Base-by-base conservation (phyloP, 495 filamentous ascomycete genomes). In the Darksidea phi region DNA sequence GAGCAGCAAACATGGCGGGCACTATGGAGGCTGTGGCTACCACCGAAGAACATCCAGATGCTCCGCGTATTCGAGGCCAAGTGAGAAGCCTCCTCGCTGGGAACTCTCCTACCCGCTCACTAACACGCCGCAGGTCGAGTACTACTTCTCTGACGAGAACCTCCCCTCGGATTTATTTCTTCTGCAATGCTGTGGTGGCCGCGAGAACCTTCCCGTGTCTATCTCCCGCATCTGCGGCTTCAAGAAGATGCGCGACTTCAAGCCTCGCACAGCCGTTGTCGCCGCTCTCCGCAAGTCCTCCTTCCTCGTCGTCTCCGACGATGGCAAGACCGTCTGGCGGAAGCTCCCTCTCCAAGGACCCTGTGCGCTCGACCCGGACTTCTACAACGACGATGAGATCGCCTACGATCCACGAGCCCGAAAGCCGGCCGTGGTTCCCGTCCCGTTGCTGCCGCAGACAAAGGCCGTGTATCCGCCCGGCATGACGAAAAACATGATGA, bases 91-190 rank as follows among this genome's bases (percentile, higher is more conserved):
- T 32, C 4, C 28, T 32, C 28, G 28, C 28, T 32, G 10, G 28
- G n/a, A n/a, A n/a, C n/a, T n/a, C n/a, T n/a, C n/a, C n/a, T n/a
- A n/a, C n/a, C n/a, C n/a, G n/a, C n/a, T n/a, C n/a, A n/a, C n/a
- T n/a, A n/a, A n/a, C n/a, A n/a, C n/a, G 28, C 28, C 10, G 28
- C 28, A 76, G 61, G 72, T 76, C 37, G 74, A 77, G 42, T 75
- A 50, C 69, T 77, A 77, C 62, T 77, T 77, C 69, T 73, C 72
- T 41, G 74, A 76, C 46, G 72, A 75, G 49, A 77, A 76, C 52
- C 71, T 77, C 17, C 63, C 61, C 23, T 64, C 41, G 2, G 73
- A 75, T 57, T 43, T 51, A 8, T 59, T 73, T 54, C 57, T 77
- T 10, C 70, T 75, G 38, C 59, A 62, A 28, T 54, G 65, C 46